Conservation (phyloP, 2,329 filamentous ascomycete genomes). For the Stagonosporopsis vannaccii region DNA sequence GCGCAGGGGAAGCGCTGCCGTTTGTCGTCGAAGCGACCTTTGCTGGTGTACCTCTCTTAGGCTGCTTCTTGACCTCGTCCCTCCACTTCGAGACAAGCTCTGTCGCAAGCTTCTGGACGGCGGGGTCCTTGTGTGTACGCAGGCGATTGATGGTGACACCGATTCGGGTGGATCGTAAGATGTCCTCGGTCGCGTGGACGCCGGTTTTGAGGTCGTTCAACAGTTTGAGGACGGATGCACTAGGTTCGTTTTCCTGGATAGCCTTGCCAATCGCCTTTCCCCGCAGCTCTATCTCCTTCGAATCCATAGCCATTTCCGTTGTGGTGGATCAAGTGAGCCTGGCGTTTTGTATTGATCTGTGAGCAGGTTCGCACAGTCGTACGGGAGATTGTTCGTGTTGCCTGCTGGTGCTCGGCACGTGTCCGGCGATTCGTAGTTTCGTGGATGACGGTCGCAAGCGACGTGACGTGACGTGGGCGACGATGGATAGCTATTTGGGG, state of each 20-base stretch:
- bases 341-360: not conserved
- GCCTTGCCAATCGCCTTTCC: constrained; percentile 84
- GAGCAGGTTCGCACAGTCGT: not conserved
- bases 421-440: constrained; percentile 4
- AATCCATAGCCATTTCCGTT: constrained; percentile 67
- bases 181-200: constrained; percentile 84
- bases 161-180: constrained; percentile 88
- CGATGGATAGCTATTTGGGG: constrained; percentile 11
- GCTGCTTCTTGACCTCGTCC: constrained; percentile 70
- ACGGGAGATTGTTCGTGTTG: constrained; percentile 11
- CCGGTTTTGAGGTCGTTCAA: constrained; percentile 81
- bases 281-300: constrained; percentile 79
- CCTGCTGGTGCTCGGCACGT: constrained; percentile 11
- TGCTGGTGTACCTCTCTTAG: constrained; percentile 38
- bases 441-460: not conserved
- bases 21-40: constrained; percentile 32
- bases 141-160: constrained; percentile 88
- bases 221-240: constrained; percentile 74
- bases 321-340: not conserved
- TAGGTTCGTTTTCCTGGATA: constrained; percentile 74
- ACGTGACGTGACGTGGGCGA: not conserved
- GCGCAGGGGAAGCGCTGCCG: constrained; percentile 42
- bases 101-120: constrained; percentile 75
- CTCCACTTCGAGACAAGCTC: constrained; percentile 91
- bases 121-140: constrained; percentile 77